A percentile compares a stretch with the other conserved stretches of the same genome.
Conservation (phyloP, 1,284 basidiomycete species). For the Trametes sp. region DNA sequence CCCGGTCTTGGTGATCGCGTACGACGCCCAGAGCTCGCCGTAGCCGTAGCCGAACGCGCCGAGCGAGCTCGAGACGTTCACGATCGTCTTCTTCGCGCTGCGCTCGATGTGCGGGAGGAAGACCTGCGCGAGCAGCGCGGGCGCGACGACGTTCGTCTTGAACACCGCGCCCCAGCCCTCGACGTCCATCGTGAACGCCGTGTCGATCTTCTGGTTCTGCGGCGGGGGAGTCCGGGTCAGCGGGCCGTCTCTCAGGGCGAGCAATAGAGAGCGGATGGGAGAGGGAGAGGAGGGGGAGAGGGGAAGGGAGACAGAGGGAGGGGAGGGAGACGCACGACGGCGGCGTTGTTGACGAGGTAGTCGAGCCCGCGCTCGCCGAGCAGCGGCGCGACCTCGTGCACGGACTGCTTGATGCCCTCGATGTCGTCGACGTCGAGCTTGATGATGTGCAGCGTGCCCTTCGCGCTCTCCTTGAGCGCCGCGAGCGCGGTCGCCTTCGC, state of each 20-base stretch:
- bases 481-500: slow-evolving; percentile 38
- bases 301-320: neutral
- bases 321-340: slow-evolving; percentile 5
- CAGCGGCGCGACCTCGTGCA: slow-evolving; percentile 26
- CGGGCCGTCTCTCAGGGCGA: too few relatives aligned
- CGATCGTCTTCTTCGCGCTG: slow-evolving; percentile 43
- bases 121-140: slow-evolving; percentile 41
- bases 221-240: neutral
- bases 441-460: slow-evolving; percentile 43
- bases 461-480: slow-evolving; percentile 31
- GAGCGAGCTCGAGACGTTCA: slow-evolving; percentile 44
- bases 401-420: slow-evolving; percentile 38
- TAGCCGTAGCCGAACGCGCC: slow-evolving; percentile 41
- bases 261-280: neutral
- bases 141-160: slow-evolving; percentile 45
- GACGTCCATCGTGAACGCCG: slow-evolving; percentile 37
- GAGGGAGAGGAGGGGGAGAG: neutral
- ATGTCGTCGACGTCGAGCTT: slow-evolving; percentile 42
- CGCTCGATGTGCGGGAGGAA: slow-evolving; percentile 44
- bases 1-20: slow-evolving; percentile 41
- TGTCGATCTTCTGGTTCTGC: slow-evolving; percentile 37
- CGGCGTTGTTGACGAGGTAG: slow-evolving; percentile 46
- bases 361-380: slow-evolving; percentile 43
- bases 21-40: slow-evolving; percentile 35
- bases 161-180: slow-evolving; percentile 35